A percentile compares a stretch with the other conserved stretches of the same genome.
Conservation (phyloP, 2,329 filamentous ascomycete species). For the Colletotrichum sp. region DNA sequence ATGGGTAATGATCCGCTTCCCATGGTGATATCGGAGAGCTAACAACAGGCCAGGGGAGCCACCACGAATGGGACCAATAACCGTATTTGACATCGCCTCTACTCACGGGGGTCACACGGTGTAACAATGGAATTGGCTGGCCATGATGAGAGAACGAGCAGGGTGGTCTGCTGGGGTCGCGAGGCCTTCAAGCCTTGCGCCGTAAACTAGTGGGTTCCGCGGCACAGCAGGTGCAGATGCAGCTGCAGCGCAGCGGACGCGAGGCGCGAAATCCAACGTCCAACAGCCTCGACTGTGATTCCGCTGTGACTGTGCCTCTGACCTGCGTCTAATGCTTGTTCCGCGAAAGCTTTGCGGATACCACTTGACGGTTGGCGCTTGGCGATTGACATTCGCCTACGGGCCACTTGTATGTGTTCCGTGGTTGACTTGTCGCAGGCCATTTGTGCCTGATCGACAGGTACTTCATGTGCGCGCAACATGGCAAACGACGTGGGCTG, state of each 20-base stretch:
- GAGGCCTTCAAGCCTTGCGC: neutral
- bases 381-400: neutral
- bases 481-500: neutral
- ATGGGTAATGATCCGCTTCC: constrained; percentile 8
- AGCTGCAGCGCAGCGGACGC: neutral
- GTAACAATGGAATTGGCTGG: neutral
- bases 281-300: neutral
- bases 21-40: constrained; percentile 6
- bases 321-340: neutral
- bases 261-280: neutral
- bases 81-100: neutral
- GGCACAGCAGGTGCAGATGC: neutral
- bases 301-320: constrained; percentile 1
- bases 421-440: neutral
- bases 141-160: neutral
- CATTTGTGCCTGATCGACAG: neutral
- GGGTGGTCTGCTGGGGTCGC: neutral
- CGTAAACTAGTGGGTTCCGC: neutral
- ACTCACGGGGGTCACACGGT: neutral
- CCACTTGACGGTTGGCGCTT: neutral
- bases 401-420: neutral
- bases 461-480: neutral
- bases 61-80: constrained; percentile 4
- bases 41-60: neutral
- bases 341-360: neutral